Conservation (phyloP, 805 yeast genomes). For the Nakazawaea ambrosiae region DNA sequence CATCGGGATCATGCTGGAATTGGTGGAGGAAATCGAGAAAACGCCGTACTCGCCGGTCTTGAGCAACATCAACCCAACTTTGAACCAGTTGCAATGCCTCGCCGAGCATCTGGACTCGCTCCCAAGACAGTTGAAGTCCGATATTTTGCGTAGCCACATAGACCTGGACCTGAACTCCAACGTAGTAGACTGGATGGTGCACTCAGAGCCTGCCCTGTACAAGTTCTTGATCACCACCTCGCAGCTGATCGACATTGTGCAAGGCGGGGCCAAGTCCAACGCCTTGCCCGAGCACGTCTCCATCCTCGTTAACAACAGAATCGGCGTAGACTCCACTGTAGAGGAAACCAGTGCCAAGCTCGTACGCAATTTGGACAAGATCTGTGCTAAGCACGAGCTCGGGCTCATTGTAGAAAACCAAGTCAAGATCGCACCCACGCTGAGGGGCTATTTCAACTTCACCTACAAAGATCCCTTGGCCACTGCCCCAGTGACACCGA, state of each 20-base stretch:
- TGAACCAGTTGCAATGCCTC: constrained; percentile 48
- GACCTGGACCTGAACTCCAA: constrained; percentile 27
- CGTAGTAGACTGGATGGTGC: constrained; percentile 24
- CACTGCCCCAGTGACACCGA: constrained; percentile 41
- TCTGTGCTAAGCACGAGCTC: constrained; percentile 40
- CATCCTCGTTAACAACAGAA: constrained; percentile 51
- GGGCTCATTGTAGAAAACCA: constrained; percentile 36
- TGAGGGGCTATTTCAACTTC: constrained; percentile 36
- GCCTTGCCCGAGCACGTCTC: constrained; percentile 62
- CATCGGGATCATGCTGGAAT: constrained; percentile 60
- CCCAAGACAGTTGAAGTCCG: constrained; percentile 18
- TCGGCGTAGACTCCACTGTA: constrained; percentile 48
- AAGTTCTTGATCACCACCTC: constrained; percentile 48
- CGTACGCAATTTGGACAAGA: constrained; percentile 24
- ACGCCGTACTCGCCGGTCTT: constrained; percentile 44
- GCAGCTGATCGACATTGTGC: constrained; percentile 56
- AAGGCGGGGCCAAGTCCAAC: constrained; percentile 67
- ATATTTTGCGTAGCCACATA: constrained; percentile 28
- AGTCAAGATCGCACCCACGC: constrained; percentile 19
- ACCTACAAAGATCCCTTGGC: constrained; percentile 21
- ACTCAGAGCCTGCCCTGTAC: constrained; percentile 12
- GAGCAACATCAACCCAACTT: constrained; percentile 49
- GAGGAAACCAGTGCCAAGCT: constrained; percentile 34
- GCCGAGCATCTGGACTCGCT: constrained; percentile 39
- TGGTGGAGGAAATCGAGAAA: constrained; percentile 46